Evolutionary conservation across 805 yeast genomes (phyloP).

Genomic region (Ogataea siamensis): DNA sequence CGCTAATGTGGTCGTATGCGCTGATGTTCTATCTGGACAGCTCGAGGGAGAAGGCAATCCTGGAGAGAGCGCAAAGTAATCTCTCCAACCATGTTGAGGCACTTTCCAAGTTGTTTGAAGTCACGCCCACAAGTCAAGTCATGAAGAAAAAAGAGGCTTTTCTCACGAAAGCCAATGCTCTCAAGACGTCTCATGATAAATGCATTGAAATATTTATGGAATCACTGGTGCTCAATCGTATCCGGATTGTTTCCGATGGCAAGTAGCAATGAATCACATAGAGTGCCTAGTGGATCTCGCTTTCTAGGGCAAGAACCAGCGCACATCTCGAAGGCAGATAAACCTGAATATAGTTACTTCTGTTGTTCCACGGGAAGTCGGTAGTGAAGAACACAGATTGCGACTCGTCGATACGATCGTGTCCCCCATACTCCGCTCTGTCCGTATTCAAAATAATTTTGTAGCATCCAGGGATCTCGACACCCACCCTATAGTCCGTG

Average conservation of each 20-base stretch:
- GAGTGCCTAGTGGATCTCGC: conserved; percentile 21
- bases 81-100: conserved; percentile 31
- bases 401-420: conserved; percentile 60
- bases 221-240: conserved; percentile 14
- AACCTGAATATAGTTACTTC: conserved; percentile 74
- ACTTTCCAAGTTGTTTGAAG: conserved; percentile 35
- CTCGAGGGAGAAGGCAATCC: conserved; percentile 46
- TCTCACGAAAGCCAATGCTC: conserved; percentile 23
- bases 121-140: conserved; percentile 30
- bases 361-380: conserved; percentile 74
- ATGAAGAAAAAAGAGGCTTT: conserved; percentile 27
- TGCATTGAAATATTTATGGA: conserved; percentile 28
- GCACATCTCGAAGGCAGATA: conserved; percentile 79
- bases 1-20: conserved; percentile 89
- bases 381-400: conserved; percentile 62
- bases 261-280: conserved; percentile 8
- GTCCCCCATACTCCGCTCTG: conserved; percentile 73
- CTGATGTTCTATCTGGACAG: conserved; percentile 62
- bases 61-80: conserved; percentile 43
- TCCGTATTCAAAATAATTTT: conserved; percentile 76
- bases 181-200: conserved; percentile 20
- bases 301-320: conserved; percentile 51
- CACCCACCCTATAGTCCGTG: conserved; percentile 89
- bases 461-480: conserved; percentile 75
- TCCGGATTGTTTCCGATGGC: conserved; percentile 3